Evolutionary conservation across 176 grass and related monocot species (phyloP).

Genomic region (Puya raimondii): DNA sequence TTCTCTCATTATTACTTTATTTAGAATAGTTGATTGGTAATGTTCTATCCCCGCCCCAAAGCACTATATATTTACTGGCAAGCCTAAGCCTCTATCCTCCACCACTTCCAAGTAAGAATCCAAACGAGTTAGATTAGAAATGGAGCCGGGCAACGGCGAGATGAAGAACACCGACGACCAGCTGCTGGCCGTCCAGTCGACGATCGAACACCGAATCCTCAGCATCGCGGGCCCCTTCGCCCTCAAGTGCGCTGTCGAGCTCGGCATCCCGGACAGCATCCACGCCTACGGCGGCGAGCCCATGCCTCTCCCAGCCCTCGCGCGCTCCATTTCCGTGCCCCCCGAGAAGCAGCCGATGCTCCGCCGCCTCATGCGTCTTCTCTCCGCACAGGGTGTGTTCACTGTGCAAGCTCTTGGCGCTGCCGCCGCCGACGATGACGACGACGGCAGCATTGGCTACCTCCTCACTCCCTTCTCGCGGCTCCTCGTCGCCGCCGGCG

Average conservation of each 20-base stretch:
- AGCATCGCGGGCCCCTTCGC: not conserved
- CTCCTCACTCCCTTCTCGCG: slow-evolving; percentile 2
- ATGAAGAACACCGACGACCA: too few species aligned
- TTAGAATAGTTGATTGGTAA: too few species aligned
- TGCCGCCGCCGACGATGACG: too few species aligned
- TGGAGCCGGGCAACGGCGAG: too few species aligned
- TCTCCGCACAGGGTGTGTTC: slow-evolving; percentile 7
- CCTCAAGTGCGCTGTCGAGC: slow-evolving; percentile 6
- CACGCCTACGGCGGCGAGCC: slow-evolving; percentile 12
- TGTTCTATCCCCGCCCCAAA: too few species aligned
- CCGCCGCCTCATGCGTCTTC: slow-evolving; percentile 18
- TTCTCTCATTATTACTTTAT: too few species aligned
- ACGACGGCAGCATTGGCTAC: not conserved
- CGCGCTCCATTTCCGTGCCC: slow-evolving; percentile 25
- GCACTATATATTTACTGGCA: too few species aligned
- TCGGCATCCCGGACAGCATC: slow-evolving; percentile 5
- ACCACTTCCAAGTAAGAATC: too few species aligned
- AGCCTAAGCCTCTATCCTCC: too few species aligned
- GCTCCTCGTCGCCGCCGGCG: slow-evolving; percentile 5
- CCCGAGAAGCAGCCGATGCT: slow-evolving; percentile 10
- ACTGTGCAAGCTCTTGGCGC: not conserved
- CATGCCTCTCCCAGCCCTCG: slow-evolving; percentile 26
- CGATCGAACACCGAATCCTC: slow-evolving; percentile 1
- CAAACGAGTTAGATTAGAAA: too few species aligned
- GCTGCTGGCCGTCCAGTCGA: not conserved